phyloP scores from a whole-genome alignment of 225 moss, liverwort and hornwort species.

The Marchantia paleacea region DNA sequence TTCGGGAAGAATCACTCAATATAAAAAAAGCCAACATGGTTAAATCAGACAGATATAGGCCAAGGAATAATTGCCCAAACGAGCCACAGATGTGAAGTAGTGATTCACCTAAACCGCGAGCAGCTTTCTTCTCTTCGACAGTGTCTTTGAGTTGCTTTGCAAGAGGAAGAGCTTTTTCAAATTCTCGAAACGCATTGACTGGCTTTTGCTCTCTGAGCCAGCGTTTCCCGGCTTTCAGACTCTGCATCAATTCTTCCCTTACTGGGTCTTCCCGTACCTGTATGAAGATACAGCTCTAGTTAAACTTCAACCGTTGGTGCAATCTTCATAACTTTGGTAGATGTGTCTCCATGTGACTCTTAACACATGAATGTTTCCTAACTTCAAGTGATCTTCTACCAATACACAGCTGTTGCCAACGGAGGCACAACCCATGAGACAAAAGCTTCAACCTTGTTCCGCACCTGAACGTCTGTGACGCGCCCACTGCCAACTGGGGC shows the following conservation, averaged over 20 bases:
- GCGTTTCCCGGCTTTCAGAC: constrained; percentile 78
- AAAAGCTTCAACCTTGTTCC: neutral
- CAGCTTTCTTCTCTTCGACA: constrained; percentile 92
- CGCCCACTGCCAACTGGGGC: constrained; percentile 79
- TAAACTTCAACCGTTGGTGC: no score
- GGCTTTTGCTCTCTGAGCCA: constrained; percentile 77
- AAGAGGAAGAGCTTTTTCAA: constrained; percentile 54
- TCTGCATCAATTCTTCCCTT: constrained; percentile 56
- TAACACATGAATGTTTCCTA: no score
- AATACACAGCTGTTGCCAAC: neutral
- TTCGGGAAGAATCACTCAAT: no score
- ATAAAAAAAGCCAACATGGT: no score
- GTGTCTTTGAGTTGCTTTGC: constrained; percentile 63
- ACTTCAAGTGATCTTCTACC: no score
- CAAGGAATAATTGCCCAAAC: neutral
- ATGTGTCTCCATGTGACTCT: no score
- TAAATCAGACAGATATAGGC: no score
- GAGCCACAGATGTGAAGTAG: neutral
- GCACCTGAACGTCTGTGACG: constrained; percentile 41
- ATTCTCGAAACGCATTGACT: constrained; percentile 64
- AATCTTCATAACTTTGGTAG: no score
- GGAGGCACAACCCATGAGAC: neutral
- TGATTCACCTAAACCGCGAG: constrained; percentile 73
- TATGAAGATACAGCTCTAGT: neutral
- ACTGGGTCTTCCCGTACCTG: constrained; percentile 53